Evolutionary conservation across 192 early-diverging fungal genomes (phyloP).

Genomic region (Mortierella claussenii): DNA sequence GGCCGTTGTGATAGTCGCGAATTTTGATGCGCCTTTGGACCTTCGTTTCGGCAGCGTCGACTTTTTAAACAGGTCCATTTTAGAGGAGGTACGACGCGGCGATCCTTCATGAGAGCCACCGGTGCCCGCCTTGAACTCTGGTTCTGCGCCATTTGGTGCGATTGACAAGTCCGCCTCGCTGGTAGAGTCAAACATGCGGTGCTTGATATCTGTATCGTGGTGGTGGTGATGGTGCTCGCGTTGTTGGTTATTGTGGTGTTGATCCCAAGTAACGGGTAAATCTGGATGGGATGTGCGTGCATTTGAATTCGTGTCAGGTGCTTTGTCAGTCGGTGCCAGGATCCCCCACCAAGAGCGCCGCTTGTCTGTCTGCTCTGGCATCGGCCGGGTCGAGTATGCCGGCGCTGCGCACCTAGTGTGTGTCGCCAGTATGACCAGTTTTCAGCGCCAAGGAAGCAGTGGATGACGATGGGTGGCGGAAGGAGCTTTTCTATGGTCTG

Average conservation of each 20-base stretch:
- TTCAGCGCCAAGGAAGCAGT: no score
- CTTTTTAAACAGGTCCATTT: constrained; percentile 49
- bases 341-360: constrained; percentile 50
- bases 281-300: constrained; percentile 25
- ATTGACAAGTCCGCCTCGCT: constrained; percentile 1
- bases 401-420: no score
- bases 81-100: constrained; percentile 28
- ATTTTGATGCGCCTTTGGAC: constrained; percentile 37
- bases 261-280: constrained; percentile 8
- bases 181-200: constrained; percentile 7
- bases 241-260: constrained; percentile 11
- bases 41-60: constrained; percentile 17
- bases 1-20: constrained; percentile 43
- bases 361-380: constrained; percentile 52
- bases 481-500: no score
- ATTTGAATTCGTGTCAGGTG: background rate
- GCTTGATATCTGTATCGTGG: constrained; percentile 14
- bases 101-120: constrained; percentile 2
- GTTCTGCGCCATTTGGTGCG: constrained; percentile 1
- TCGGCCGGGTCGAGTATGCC: no score
- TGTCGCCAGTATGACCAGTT: no score
- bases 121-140: background rate
- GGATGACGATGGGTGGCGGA: no score
- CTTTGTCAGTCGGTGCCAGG: constrained; percentile 16
- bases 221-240: no score